Evolutionary conservation across 2,329 filamentous ascomycete genomes (phyloP), one percentile per base, ranked within the genome.

Genomic region (Stachybotrys chlorohalonatus): DNA sequence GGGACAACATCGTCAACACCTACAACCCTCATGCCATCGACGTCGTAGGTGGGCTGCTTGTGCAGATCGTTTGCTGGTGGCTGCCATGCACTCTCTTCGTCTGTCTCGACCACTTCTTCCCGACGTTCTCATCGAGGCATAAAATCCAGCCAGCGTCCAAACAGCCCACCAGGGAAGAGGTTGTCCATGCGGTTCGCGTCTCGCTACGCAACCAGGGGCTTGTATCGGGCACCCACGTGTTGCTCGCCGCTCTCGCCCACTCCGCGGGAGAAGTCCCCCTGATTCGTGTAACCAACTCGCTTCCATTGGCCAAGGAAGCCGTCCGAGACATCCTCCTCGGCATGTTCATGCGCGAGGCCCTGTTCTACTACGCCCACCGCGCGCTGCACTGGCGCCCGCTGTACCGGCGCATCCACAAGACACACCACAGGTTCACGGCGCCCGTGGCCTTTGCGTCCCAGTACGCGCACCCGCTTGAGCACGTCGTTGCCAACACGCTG

Each of bases 311-410:
- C 0, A 24, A 32, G 11, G 70, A 74, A 49, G 57, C 80, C 47
- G 42, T 64, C 1, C 60, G 64, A 7, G 73, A 82, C 59, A 56
- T 82, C 24, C 6, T 67, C 8, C 49, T 77, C 57, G 73, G 71
- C 53, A 58, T 73, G 3, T 57, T 75, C 7, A 57, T 73, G 7
- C 75, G 79, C 51, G 80, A 84, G 60, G 57, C 72, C 1, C 59
- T 79, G 16, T 83, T 83, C 66, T 83, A 83, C 68, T 81, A 80
- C 59, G 63, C 70, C 30, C 81, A 84, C 63, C 76, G 80, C 7
- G 60, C 79, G 3, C 68, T 84, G 5, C 80, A 83, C 64, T 62
- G 69, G 6, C 76, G 73, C 0, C 63, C 58, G 6, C 63, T 81
- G 6, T 83, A 83, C 67, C 64, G 64, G 11, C 65, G 65, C 36